phyloP scores from a whole-genome alignment of 179 eudicot species.

The Beta macrorhiza region DNA sequence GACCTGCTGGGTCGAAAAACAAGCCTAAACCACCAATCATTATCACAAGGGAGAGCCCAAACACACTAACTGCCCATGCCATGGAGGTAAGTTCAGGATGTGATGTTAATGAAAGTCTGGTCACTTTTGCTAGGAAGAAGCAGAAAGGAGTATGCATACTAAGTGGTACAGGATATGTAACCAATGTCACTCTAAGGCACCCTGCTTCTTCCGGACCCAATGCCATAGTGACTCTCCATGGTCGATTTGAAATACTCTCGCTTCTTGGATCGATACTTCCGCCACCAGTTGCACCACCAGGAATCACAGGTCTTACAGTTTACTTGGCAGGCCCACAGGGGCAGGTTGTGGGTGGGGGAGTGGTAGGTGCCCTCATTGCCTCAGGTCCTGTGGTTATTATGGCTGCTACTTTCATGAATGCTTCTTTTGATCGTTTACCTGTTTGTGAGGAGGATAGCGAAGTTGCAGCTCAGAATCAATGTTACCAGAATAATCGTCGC shows the following conservation, averaged over 20 bases:
- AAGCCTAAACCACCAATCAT: slow-evolving; percentile 46
- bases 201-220: slow-evolving; percentile 37
- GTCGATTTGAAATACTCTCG: slow-evolving; percentile 42
- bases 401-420: slow-evolving; percentile 43
- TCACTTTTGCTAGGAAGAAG: slow-evolving; percentile 35
- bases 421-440: slow-evolving; percentile 40
- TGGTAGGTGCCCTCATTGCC: slow-evolving; percentile 43
- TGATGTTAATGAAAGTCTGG: slow-evolving; percentile 32
- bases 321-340: slow-evolving; percentile 45
- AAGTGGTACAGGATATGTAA: slow-evolving; percentile 41
- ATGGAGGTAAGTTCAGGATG: slow-evolving; percentile 38
- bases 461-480: slow-evolving; percentile 24
- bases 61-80: slow-evolving; percentile 36
- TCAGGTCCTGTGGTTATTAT: slow-evolving; percentile 43
- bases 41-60: slow-evolving; percentile 41
- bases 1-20: slow-evolving; percentile 51
- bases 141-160: slow-evolving; percentile 42
- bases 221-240: slow-evolving; percentile 40
- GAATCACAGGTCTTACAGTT: slow-evolving; percentile 38
- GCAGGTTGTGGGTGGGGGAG: slow-evolving; percentile 48
- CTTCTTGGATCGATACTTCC: slow-evolving; percentile 44
- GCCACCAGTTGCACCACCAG: slow-evolving; percentile 42
- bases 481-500: slow-evolving; percentile 33
- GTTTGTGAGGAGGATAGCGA: slow-evolving; percentile 34
- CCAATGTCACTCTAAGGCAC: slow-evolving; percentile 40